Conservation (phyloP, 2,329 filamentous ascomycete species). For the Pyrenophora seminiperda region DNA sequence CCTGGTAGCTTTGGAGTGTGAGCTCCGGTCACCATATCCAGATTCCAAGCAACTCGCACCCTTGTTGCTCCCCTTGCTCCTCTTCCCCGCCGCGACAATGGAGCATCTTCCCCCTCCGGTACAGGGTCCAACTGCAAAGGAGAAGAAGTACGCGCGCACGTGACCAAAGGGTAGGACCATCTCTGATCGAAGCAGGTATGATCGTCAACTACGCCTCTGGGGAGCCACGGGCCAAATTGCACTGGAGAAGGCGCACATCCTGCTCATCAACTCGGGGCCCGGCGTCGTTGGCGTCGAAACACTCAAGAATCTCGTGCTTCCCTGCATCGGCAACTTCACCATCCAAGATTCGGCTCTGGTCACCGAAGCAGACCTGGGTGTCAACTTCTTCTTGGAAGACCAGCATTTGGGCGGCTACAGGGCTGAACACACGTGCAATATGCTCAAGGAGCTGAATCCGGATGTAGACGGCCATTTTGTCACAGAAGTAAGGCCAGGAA, state of each 20-base stretch:
- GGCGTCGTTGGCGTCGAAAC: slow-evolving; percentile 89
- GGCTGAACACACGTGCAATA: slow-evolving; percentile 75
- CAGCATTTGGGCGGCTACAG: slow-evolving; percentile 75
- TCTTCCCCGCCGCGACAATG: slow-evolving; percentile 35
- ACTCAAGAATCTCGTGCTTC: slow-evolving; percentile 95
- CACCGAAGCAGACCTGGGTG: slow-evolving; percentile 80
- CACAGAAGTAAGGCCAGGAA: slow-evolving; percentile 54
- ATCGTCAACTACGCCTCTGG: slow-evolving; percentile 94
- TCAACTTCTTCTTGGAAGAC: slow-evolving; percentile 96
- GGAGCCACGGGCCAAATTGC: slow-evolving; percentile 89
- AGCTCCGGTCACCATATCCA: background rate
- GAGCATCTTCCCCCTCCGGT: slow-evolving; percentile 47
- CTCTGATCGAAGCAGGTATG: slow-evolving; percentile 66
- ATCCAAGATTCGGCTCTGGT: slow-evolving; percentile 83
- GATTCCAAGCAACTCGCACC: slow-evolving; percentile 7
- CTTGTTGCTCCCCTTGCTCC: no score
- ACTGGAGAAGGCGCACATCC: slow-evolving; percentile 87
- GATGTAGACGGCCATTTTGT: slow-evolving; percentile 81
- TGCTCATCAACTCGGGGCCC: slow-evolving; percentile 84
- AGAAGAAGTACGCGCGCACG: slow-evolving; percentile 55
- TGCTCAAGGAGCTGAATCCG: slow-evolving; percentile 87
- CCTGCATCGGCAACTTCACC: slow-evolving; percentile 87
- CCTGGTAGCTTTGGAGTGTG: slow-evolving; percentile 2
- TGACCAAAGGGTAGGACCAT: background rate
- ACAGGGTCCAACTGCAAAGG: slow-evolving; percentile 51